Base-by-base conservation (phyloP, 192 early-diverging fungal genomes). In the Jimgerdemannia flammicorona region DNA sequence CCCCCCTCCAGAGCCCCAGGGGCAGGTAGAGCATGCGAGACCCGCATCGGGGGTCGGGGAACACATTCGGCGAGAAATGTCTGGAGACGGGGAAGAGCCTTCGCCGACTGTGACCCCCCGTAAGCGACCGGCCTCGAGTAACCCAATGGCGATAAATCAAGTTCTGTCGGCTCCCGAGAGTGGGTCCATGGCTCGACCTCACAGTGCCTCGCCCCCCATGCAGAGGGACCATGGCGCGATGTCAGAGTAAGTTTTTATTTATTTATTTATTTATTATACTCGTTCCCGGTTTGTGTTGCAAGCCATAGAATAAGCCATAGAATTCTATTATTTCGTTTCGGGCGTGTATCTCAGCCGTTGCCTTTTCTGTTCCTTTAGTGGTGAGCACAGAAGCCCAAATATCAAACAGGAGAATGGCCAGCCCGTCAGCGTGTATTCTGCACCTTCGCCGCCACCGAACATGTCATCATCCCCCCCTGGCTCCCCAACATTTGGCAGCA, bases 331-430 rank as follows among this genome's bases (percentile, higher is more conserved):
- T 59, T 59, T 59, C 2, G 6, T 59, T 59, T 59, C 14, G 6
- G 6, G 6, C 14, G 6, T 59, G 6, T 59, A 10, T 59, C 14
- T 59, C 14, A 10, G 6, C 14, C 14, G 6, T 59, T 59, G 6
- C 14, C 14, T 59, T 59, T 59, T 59, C 14, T 59, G 6, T 59
- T 6, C 14, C 49, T 6, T 59, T 14, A 59, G 14, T 14, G 14
- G 49, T 2, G 49, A 59, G 6, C 49, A 14, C 14, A 2, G 8
- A 59, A 59, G 49, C 14, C 49, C 49, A 59, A 14, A 2, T 59
- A 73, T 77, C n/a, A 77, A 77, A 64, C 71, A 77, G 72, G 76
- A 77, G 54, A 54, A 72, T 75, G 69, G 11, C 70, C 75, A 39
- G n/a, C 70, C 17, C 59, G 65, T 75, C 65, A 71, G 74, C 64